phyloP scores from a whole-genome alignment of 139 green algal species.

The Trebouxia sp. region DNA sequence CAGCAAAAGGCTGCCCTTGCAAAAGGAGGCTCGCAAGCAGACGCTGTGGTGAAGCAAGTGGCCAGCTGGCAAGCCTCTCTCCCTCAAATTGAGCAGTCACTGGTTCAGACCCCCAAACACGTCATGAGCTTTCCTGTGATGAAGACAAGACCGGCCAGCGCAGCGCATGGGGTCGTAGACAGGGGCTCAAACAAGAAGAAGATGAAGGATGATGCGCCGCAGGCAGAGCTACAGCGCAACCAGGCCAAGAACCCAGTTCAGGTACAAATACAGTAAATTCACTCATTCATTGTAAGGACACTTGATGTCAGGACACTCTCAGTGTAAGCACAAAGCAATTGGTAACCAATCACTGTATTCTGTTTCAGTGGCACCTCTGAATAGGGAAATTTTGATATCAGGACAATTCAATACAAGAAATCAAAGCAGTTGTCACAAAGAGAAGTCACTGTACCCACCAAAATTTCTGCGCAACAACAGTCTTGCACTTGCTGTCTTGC shows the following conservation, averaged over 20 bases:
- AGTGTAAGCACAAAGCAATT: too few species aligned
- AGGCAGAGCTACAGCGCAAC: not conserved
- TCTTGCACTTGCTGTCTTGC: too few species aligned
- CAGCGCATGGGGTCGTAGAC: not conserved
- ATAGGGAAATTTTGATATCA: too few species aligned
- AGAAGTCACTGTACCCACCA: too few species aligned
- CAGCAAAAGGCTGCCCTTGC: slow-evolving; percentile 1
- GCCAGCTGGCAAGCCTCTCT: not conserved
- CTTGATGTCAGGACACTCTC: too few species aligned
- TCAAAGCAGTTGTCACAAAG: too few species aligned
- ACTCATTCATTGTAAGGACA: too few species aligned
- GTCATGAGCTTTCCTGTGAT: not conserved
- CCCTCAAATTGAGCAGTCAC: not conserved
- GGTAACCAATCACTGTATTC: too few species aligned
- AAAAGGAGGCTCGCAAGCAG: not conserved
- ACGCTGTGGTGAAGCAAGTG: not conserved
- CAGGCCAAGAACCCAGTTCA: not conserved
- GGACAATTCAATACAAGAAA: too few species aligned
- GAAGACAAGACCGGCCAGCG: not conserved
- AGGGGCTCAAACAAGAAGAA: not conserved
- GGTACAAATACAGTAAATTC: too few species aligned
- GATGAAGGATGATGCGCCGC: not conserved
- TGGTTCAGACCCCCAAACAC: not conserved
- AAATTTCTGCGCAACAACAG: too few species aligned
- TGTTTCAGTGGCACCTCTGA: too few species aligned